phyloP scores from a whole-genome alignment of 139 green algal species.

The Coccomyxa sp. region DNA sequence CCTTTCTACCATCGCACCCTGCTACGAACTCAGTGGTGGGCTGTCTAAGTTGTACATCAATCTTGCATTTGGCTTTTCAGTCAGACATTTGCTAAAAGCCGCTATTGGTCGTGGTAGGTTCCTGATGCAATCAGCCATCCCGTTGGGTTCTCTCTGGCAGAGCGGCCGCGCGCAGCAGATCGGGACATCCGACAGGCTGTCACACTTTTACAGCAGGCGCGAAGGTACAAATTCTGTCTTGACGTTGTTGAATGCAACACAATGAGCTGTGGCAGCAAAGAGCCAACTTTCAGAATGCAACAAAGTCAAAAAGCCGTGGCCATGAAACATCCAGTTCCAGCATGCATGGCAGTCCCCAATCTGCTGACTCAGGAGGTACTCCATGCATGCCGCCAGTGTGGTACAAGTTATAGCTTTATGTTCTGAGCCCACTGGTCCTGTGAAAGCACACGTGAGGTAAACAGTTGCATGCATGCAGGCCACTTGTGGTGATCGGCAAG shows the following conservation, averaged over 20 bases:
- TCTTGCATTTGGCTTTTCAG: neutral
- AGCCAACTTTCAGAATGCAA: too few species aligned
- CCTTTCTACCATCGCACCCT: too few species aligned
- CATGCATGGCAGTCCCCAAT: too few species aligned
- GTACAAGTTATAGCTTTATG: neutral
- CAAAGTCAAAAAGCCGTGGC: too few species aligned
- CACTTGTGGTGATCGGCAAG: slow-evolving; percentile 73
- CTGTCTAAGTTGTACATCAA: neutral
- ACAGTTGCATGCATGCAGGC: slow-evolving; percentile 17
- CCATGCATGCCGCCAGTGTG: neutral
- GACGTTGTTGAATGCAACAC: neutral
- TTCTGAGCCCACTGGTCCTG: neutral
- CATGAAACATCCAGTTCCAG: too few species aligned
- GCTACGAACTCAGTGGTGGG: neutral
- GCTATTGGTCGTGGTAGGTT: too few species aligned
- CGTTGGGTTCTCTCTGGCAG: neutral
- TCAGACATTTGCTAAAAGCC: too few species aligned
- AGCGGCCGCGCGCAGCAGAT: neutral
- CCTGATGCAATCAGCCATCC: neutral
- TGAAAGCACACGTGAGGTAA: too few species aligned
- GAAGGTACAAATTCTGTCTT: neutral
- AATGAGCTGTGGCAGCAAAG: too few species aligned
- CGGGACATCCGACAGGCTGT: slow-evolving; percentile 21
- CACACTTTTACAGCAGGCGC: slow-evolving; percentile 29
- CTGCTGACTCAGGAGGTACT: neutral